A percentile compares a stretch with the other conserved stretches of the same genome.
Evolutionary conservation across 371 early-diverging fungal genomes (phyloP).

Genomic region (Catenaria anguillulae): DNA sequence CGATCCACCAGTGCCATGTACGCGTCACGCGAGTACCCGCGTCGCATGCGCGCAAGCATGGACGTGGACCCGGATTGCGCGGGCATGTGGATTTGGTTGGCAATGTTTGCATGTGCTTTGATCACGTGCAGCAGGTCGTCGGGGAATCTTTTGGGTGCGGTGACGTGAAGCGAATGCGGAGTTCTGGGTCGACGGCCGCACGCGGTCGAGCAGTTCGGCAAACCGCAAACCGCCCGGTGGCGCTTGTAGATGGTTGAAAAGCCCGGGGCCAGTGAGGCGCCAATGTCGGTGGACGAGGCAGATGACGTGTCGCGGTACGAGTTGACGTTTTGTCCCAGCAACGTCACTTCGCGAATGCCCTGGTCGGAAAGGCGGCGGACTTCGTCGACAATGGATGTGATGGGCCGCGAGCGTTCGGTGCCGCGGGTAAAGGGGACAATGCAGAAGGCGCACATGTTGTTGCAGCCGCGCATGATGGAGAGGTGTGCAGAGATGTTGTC

Average conservation of each 20-base stretch:
- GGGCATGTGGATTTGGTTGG: constrained; percentile 59
- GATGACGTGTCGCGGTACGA: constrained; percentile 54
- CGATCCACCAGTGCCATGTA: constrained; percentile 48
- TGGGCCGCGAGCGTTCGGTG: constrained; percentile 54
- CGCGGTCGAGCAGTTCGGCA: constrained; percentile 53
- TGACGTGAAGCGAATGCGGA: constrained; percentile 63
- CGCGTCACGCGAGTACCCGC: constrained; percentile 61
- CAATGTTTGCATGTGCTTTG: constrained; percentile 47
- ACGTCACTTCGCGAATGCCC: constrained; percentile 57
- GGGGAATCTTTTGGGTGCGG: constrained; percentile 76
- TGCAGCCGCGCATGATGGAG: constrained; percentile 67
- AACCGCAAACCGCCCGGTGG: constrained; percentile 57
- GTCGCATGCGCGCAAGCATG: constrained; percentile 52
- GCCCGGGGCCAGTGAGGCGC: constrained; percentile 30
- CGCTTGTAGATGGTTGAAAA: constrained; percentile 62
- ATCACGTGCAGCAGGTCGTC: constrained; percentile 51
- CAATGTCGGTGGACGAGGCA: neutral
- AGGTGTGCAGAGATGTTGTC: constrained; percentile 46
- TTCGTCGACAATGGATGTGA: constrained; percentile 52
- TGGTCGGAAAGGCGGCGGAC: constrained; percentile 45
- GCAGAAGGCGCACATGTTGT: constrained; percentile 71
- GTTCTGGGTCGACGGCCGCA: constrained; percentile 52
- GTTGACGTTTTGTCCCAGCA: constrained; percentile 72
- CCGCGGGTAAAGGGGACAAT: constrained; percentile 27
- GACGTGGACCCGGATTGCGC: constrained; percentile 55